phyloP scores from a whole-genome alignment of 2,329 filamentous ascomycete genomes.

The Fusarium buharicum region DNA sequence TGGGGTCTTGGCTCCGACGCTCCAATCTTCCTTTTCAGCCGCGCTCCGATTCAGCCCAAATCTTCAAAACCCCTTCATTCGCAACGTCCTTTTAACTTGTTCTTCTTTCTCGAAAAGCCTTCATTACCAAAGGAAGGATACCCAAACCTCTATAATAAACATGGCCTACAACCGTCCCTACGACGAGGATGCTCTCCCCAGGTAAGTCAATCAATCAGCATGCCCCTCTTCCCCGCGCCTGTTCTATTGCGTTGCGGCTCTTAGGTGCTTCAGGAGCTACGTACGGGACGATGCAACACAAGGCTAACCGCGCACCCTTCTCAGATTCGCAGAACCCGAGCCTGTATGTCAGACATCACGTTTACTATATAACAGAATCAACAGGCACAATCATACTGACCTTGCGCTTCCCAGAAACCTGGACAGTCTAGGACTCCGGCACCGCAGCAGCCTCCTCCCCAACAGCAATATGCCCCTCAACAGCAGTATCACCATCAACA shows the following conservation, averaged over 20 bases:
- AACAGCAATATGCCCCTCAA: conserved; percentile 20
- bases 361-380: not conserved
- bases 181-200: conserved; percentile 94
- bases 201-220: conserved; percentile 59
- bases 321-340: conserved; percentile 79
- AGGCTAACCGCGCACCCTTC: conserved; percentile 41
- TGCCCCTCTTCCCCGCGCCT: conserved; percentile 39
- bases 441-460: conserved; percentile 47
- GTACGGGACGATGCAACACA: conserved; percentile 24
- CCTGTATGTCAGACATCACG: conserved; percentile 59
- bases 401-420: conserved; percentile 50
- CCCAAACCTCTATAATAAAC: conserved; percentile 7
- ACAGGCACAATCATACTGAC: conserved; percentile 29
- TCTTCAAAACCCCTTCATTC: conserved; percentile 30
- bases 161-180: conserved; percentile 97
- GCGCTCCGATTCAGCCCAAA: conserved; percentile 30
- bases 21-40: conserved; percentile 31
- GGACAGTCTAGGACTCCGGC: conserved; percentile 46
- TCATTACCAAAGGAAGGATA: not conserved
- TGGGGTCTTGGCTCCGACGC: conserved; percentile 10
- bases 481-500: conserved; percentile 43
- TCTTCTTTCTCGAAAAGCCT: conserved; percentile 1
- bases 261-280: conserved; percentile 23
- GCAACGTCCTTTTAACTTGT: conserved; percentile 8
- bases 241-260: conserved; percentile 32